phyloP scores from a whole-genome alignment of 2,329 filamentous ascomycete genomes.

The Aspergillus phoenicis region DNA sequence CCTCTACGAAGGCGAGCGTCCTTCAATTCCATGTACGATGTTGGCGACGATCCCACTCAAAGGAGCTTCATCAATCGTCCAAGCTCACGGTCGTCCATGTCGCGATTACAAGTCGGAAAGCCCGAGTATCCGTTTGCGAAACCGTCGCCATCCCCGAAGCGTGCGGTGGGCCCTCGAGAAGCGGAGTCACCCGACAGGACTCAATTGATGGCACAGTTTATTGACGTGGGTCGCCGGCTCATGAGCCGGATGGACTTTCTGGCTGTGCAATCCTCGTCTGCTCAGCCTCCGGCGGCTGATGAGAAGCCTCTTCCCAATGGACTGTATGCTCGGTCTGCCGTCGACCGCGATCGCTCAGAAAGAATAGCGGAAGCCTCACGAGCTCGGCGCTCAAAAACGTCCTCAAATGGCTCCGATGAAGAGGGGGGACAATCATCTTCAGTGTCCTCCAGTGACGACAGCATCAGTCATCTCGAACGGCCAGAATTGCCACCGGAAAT shows the following conservation, averaged over 20 bases:
- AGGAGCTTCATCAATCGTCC: constrained; percentile 39
- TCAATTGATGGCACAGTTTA: constrained; percentile 41
- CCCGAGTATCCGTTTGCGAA: constrained; percentile 32
- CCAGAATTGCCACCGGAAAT: constrained; percentile 39
- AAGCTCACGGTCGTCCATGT: constrained; percentile 49
- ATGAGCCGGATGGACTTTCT: constrained; percentile 36
- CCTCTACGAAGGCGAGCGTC: constrained; percentile 53
- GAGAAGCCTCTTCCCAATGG: constrained; percentile 28
- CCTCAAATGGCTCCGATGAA: constrained; percentile 24
- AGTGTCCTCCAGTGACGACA: constrained; percentile 24
- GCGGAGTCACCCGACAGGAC: constrained; percentile 36
- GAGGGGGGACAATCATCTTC: constrained; percentile 23
- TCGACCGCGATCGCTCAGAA: constrained; percentile 34
- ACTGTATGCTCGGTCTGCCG: constrained; percentile 30
- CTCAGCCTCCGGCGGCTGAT: constrained; percentile 5
- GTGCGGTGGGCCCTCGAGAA: constrained; percentile 13
- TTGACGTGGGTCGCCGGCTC: constrained; percentile 42
- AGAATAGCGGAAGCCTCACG: constrained; percentile 29
- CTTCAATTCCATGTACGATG: constrained; percentile 56
- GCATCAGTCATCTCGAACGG: constrained; percentile 30
- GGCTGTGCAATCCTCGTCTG: constrained; percentile 21
- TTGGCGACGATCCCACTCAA: constrained; percentile 56
- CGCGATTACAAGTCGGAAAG: constrained; percentile 43
- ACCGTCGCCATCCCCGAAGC: constrained; percentile 23
- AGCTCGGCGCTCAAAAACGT: constrained; percentile 9